Evolutionary conservation across 1,284 basidiomycete species (phyloP).

Genomic region (Cryptococcus sp.): DNA sequence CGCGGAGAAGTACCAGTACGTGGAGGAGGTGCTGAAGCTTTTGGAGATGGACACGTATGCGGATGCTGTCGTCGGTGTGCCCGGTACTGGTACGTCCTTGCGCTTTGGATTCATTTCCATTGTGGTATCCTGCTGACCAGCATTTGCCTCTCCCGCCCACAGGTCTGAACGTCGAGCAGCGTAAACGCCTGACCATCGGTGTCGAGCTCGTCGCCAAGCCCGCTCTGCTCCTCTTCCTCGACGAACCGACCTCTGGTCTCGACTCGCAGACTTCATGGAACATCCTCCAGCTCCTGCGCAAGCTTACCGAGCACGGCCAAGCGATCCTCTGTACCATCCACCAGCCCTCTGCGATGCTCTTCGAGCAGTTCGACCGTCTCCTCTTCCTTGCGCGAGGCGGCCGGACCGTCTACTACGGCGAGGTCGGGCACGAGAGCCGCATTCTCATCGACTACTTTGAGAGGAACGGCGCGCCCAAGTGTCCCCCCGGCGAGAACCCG

Average conservation of each 20-base stretch:
- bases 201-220: slow-evolving; percentile 65
- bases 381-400: slow-evolving; percentile 54
- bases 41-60: slow-evolving; percentile 68
- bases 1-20: slow-evolving; percentile 74
- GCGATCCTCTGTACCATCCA: slow-evolving; percentile 62
- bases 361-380: slow-evolving; percentile 62
- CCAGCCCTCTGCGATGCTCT: slow-evolving; percentile 61
- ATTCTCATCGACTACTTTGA: slow-evolving; percentile 56
- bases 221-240: slow-evolving; percentile 72
- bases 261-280: slow-evolving; percentile 88
- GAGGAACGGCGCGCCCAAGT: slow-evolving; percentile 50
- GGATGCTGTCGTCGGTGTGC: slow-evolving; percentile 70
- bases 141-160: background rate
- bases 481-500: slow-evolving; percentile 52
- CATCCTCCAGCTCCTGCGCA: slow-evolving; percentile 73
- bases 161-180: slow-evolving; percentile 62
- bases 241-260: slow-evolving; percentile 70
- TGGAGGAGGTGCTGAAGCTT: slow-evolving; percentile 72
- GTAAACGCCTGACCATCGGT: slow-evolving; percentile 75
- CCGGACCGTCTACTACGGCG: slow-evolving; percentile 58
- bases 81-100: slow-evolving; percentile 52
- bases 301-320: slow-evolving; percentile 80
- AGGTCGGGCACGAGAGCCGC: slow-evolving; percentile 53
- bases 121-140: background rate
- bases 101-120: no score